Evolutionary conservation across 2,329 filamentous ascomycete genomes (phyloP).

Genomic region (Phyllosticta capitalensis): DNA sequence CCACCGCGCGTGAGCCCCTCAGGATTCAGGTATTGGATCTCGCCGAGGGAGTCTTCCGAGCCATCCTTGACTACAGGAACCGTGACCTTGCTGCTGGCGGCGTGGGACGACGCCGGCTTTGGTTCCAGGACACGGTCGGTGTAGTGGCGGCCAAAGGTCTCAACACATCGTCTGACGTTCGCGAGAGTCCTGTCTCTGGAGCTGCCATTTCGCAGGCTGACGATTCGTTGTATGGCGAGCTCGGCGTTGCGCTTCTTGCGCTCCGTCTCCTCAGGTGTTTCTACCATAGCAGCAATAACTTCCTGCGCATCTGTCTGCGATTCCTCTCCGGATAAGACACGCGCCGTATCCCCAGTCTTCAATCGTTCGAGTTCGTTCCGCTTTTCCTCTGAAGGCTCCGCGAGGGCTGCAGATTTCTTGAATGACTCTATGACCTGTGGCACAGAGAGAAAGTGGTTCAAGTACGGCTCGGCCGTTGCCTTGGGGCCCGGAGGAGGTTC

Average conservation of each 20-base stretch:
- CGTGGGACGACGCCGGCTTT: constrained; percentile 38
- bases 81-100: constrained; percentile 11
- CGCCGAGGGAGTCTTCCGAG: not conserved
- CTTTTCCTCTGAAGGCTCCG: constrained; percentile 42
- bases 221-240: constrained; percentile 70
- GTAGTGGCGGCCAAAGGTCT: constrained; percentile 81
- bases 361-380: not conserved
- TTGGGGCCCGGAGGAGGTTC: constrained; percentile 9
- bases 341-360: not conserved
- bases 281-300: not conserved
- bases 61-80: constrained; percentile 12
- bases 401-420: constrained; percentile 57
- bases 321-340: not conserved
- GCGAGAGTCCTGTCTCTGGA: constrained; percentile 68
- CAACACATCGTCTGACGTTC: constrained; percentile 76
- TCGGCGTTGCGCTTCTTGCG: constrained; percentile 51
- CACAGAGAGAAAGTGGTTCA: constrained; percentile 69
- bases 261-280: constrained; percentile 30
- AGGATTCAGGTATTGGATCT: constrained; percentile 33
- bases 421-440: constrained; percentile 59
- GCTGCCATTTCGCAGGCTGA: constrained; percentile 65
- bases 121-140: constrained; percentile 64
- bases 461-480: constrained; percentile 33
- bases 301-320: not conserved
- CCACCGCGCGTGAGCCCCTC: constrained; percentile 55